These are phyloP conservation scores for Vigna nakashimae DNA, from an alignment of 306 rosid genomes.

Conservation along the genomic window DNA sequence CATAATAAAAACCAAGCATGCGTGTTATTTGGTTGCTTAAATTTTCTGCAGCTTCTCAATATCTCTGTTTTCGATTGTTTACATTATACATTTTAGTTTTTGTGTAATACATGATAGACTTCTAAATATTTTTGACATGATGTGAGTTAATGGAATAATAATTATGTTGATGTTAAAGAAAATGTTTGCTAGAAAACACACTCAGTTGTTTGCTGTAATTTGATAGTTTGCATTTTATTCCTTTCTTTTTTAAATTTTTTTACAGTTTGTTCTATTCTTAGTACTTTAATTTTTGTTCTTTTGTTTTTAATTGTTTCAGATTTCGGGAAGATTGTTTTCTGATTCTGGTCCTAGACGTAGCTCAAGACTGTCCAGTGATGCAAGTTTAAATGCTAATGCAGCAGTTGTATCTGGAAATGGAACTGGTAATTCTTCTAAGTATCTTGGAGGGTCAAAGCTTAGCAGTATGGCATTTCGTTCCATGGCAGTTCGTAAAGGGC, in stretches of 20 bases:
- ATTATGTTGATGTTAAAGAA: constrained; percentile 13
- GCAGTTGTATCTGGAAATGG: constrained; percentile 74
- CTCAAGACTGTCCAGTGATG: constrained; percentile 79
- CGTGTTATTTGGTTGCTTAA: constrained; percentile 2
- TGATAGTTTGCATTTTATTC: constrained; percentile 30
- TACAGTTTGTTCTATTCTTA: constrained; percentile 27
- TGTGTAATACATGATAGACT: constrained; percentile 20
- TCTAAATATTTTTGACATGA: constrained; percentile 23
- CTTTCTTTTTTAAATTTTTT: not conserved
- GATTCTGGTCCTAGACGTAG: constrained; percentile 97
- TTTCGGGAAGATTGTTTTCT: constrained; percentile 91
- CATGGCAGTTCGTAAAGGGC: constrained; percentile 77
- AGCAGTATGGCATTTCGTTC: constrained; percentile 77
- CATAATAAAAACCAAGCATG: constrained; percentile 21
- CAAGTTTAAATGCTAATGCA: constrained; percentile 68
- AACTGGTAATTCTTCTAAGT: constrained; percentile 74
- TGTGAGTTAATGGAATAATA: not conserved
- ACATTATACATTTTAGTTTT: constrained; percentile 18
- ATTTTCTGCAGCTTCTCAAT: constrained; percentile 12
- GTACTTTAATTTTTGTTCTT: not conserved
- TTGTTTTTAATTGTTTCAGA: constrained; percentile 42
- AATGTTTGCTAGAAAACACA: constrained; percentile 19
- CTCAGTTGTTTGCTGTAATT: constrained; percentile 20
- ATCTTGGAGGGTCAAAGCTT: constrained; percentile 85
- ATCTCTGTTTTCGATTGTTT: not conserved